Evolutionary conservation across 2,329 filamentous ascomycete species (phyloP), one percentile per base, ranked within the genome.

Genomic region (Alternaria arborescens): DNA sequence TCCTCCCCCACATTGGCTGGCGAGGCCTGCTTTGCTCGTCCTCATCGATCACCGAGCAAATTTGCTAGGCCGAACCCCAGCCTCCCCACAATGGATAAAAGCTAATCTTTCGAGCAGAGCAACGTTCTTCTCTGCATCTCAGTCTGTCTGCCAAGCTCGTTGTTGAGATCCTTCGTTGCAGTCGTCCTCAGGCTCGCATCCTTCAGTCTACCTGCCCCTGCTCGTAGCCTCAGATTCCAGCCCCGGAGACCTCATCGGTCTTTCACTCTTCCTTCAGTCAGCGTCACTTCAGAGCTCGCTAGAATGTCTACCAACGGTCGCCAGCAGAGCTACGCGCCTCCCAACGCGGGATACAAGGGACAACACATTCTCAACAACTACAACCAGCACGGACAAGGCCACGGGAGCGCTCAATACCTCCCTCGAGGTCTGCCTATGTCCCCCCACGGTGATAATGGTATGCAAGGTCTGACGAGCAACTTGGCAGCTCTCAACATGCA

Each of bases 401-500:
- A 77, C 54, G 73, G 73, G 53, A 60, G 68, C 18, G 71, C 70
- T 43, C 72, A 72, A 52, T 77, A 76, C 70, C 71, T 78, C 60
- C 72, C 73, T 55, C 75, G 76, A 68, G 74, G 75, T 68, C 70
- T 74, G 66, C 73, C 69, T 14, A 69, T 76, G 62, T 72, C 75
- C 57, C 69, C 71, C 30, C 70, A 72, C 52, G 71, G 64, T 65
- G 75, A 76, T 30, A 62, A 65, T 64, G 70, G 66, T 60, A 65
- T 78, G 61, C 71, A 74, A 64, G 68, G 63, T 67, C 71, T 78
- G 62, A 73, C 75, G 42, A 72, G 64, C 67, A 75, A 68, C 41
- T 76, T 78, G 76, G 68, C 69, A 68, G 74, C 72, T 36, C 72
- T 78, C 67, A 76, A 73, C 58, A 71, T 78, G 55, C 74, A 78